Evolutionary conservation across 1,284 basidiomycete genomes (phyloP), one percentile per base, ranked within the genome.

Genomic region (Ustilago vetiveriae): DNA sequence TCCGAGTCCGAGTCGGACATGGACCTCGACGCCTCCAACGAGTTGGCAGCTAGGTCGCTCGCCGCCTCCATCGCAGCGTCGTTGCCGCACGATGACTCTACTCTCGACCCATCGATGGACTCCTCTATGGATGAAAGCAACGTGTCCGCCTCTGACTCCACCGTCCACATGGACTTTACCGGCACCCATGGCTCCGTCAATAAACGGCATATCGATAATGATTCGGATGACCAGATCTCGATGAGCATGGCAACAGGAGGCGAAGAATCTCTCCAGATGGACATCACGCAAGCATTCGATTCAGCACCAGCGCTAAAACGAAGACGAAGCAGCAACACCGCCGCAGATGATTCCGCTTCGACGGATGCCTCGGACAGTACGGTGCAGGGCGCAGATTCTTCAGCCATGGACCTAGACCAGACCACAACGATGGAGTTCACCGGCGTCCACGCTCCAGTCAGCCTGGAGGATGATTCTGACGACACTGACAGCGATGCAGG

Each of bases 381-480:
- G 6, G 33, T 43, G 26, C 39, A 27, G 1, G 44, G 33, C 9
- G 39, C 35, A 33, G 57, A 56, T 37, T 30, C 40, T 4, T 53
- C 58, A 14, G 45, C n/a, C 42, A 59, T 55, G 59, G 55, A 58
- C 26, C 11, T 69, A 37, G 67, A 64, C 30, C 40, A 59, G 38
- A 56, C 55, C 13, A 53, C 51, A n/a, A 65, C 56, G 36, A 75
- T 74, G 72, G 70, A 75, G 32, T 57, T 75, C 26, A 74, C 72
- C 16, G 51, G 47, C 27, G 40, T 60, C 29, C 60, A 62, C 32
- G 46, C 62, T 16, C 50, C 48, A 19, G 36, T 47, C 4, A 30
- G 32, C 5, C 36, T 29, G 9, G 43, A 41, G 3, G 48, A 56
- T 30, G 56, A 54, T 26, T 50, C 48, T 1, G 50, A 51, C 3